These are phyloP conservation scores for Neonectria ditissima DNA, from an alignment of 2,329 filamentous ascomycete species.

Conservation along the genomic window DNA sequence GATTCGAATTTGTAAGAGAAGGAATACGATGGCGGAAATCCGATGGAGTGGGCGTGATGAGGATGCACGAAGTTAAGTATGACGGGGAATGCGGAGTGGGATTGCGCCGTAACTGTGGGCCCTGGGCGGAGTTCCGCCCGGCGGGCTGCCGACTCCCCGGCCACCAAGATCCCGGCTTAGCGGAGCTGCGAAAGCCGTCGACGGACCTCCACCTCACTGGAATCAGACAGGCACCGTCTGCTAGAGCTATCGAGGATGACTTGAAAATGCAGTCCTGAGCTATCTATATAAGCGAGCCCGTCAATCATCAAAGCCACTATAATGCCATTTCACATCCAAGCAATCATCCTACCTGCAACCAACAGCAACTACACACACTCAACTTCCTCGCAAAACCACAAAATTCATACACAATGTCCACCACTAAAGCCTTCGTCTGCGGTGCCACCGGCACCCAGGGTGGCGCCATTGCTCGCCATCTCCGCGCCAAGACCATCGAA, in stretches of 20 bases:
- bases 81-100: slow-evolving; percentile 8
- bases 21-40: slow-evolving; percentile 10
- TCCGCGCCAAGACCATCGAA: slow-evolving; percentile 47
- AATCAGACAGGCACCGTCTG: neutral
- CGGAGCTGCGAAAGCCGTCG: slow-evolving; percentile 27
- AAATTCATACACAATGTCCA: slow-evolving; percentile 44
- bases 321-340: neutral
- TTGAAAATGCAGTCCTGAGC: neutral
- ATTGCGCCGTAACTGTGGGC: slow-evolving; percentile 36
- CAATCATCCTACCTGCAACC: neutral
- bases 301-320: neutral
- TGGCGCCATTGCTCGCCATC: slow-evolving; percentile 49
- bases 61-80: slow-evolving; percentile 9
- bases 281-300: neutral
- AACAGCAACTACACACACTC: neutral
- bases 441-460: slow-evolving; percentile 57
- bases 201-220: neutral
- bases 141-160: slow-evolving; percentile 15
- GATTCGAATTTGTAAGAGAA: neutral
- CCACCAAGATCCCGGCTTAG: neutral
- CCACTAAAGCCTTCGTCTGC: slow-evolving; percentile 52
- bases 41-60: neutral
- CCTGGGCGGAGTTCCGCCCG: slow-evolving; percentile 46
- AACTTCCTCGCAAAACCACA: neutral
- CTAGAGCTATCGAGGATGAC: neutral